phyloP scores from a whole-genome alignment of 73 alveolate species.

The Paraurostyla sp. region DNA sequence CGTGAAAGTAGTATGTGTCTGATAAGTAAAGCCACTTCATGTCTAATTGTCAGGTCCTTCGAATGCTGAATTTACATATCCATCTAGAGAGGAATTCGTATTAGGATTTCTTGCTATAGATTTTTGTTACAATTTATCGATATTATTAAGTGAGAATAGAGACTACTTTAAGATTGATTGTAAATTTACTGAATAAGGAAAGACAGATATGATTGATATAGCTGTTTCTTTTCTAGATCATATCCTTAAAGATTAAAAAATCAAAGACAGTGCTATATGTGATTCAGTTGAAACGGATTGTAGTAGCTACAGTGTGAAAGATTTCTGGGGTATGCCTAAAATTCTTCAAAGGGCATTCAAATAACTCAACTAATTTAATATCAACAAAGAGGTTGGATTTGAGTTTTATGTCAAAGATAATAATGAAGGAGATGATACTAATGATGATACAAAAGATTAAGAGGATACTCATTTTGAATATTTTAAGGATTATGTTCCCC shows the following conservation, averaged over 20 bases:
- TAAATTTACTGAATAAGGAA: constrained; percentile 8
- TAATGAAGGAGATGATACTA: not conserved
- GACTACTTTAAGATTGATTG: constrained; percentile 47
- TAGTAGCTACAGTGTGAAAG: not conserved
- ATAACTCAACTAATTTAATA: not conserved
- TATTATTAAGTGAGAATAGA: constrained; percentile 38
- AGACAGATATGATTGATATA: constrained; percentile 15
- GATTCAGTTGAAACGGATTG: not conserved
- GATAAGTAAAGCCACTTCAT: not conserved
- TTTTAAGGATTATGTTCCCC: constrained; percentile 23
- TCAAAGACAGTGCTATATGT: constrained; percentile 16
- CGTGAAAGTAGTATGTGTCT: not conserved
- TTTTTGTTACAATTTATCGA: constrained; percentile 14
- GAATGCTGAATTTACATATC: not conserved
- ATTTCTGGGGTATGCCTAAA: constrained; percentile 63
- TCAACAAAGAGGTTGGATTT: constrained; percentile 42
- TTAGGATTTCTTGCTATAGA: constrained; percentile 46
- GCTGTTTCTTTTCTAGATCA: constrained; percentile 48
- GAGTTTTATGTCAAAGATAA: constrained; percentile 31
- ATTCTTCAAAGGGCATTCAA: constrained; percentile 13
- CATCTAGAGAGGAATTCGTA: constrained; percentile 3
- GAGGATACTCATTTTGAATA: constrained; percentile 16
- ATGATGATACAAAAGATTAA: not conserved
- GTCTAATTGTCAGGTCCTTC: not conserved
- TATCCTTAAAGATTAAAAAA: constrained; percentile 56